phyloP scores from a whole-genome alignment of 805 yeast genomes.

The Candida jianshihensis region DNA sequence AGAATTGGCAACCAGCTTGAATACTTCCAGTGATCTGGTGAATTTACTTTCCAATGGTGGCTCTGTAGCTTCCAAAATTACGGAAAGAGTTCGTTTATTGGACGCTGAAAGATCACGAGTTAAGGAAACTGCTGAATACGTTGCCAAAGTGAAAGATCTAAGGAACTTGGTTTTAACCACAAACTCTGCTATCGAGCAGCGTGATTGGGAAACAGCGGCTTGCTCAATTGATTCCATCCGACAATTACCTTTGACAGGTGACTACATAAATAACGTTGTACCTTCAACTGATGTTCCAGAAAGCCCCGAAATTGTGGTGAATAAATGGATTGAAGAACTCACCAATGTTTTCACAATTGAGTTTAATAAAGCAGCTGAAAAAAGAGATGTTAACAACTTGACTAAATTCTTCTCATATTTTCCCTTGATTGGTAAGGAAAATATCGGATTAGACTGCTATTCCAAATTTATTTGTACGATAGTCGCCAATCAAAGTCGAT shows the following conservation, averaged over 20 bases:
- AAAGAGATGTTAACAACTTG: conserved; percentile 58
- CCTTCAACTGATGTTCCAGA: conserved; percentile 87
- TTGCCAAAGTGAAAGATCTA: conserved; percentile 56
- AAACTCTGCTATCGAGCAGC: conserved; percentile 56
- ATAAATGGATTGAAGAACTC: conserved; percentile 53
- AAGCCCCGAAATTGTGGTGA: conserved; percentile 51
- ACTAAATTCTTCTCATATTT: conserved; percentile 80
- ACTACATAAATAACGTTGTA: conserved; percentile 71
- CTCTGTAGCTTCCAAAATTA: conserved; percentile 56
- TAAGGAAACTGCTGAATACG: conserved; percentile 53
- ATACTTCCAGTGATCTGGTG: conserved; percentile 49
- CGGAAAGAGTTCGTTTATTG: conserved; percentile 59
- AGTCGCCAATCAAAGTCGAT: conserved; percentile 71
- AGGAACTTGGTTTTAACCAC: conserved; percentile 61
- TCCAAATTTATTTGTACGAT: conserved; percentile 82
- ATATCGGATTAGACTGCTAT: conserved; percentile 70
- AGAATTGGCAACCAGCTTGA: conserved; percentile 53
- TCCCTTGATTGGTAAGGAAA: conserved; percentile 73
- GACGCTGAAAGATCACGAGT: conserved; percentile 69
- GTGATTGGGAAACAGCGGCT: conserved; percentile 77
- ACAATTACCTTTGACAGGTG: conserved; percentile 55
- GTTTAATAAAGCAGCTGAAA: conserved; percentile 64
- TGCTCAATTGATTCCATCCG: conserved; percentile 49
- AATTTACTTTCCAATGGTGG: conserved; percentile 53
- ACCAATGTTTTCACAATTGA: conserved; percentile 49